Evolutionary conservation across 2,329 filamentous ascomycete genomes (phyloP).

Genomic region (Aspergillus glaucus): DNA sequence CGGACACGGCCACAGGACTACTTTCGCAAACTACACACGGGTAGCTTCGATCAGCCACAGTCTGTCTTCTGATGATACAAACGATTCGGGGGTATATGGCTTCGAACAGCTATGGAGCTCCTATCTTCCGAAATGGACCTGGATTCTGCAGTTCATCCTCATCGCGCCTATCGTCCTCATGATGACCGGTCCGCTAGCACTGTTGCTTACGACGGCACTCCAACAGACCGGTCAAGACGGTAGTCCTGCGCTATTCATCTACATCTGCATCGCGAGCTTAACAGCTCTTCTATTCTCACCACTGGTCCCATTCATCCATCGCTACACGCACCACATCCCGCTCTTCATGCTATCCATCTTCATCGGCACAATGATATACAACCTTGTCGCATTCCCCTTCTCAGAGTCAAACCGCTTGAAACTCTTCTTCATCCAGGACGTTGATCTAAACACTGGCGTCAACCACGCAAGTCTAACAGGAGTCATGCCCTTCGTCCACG

Average conservation of each 20-base stretch:
- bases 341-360: constrained; percentile 68
- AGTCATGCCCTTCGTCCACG: constrained; percentile 58
- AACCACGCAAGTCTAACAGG: constrained; percentile 66
- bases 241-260: constrained; percentile 62
- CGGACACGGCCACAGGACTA: constrained; percentile 35
- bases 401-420: constrained; percentile 74
- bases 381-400: constrained; percentile 82
- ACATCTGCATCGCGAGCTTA: constrained; percentile 62
- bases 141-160: constrained; percentile 79
- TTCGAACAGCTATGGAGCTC: constrained; percentile 83
- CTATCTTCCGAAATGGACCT: constrained; percentile 72
- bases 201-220: constrained; percentile 65
- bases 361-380: constrained; percentile 72
- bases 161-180: constrained; percentile 72
- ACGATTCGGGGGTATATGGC: constrained; percentile 43
- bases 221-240: constrained; percentile 83
- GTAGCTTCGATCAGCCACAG: constrained; percentile 17
- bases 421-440: constrained; percentile 74
- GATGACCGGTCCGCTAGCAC: constrained; percentile 66
- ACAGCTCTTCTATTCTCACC: constrained; percentile 69
- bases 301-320: constrained; percentile 75
- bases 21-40: constrained; percentile 50
- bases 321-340: constrained; percentile 76
- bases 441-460: constrained; percentile 68
- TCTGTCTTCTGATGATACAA: constrained; percentile 17